Conservation (phyloP, 257 asterid species). For the Parsonsia alboflavescens region DNA sequence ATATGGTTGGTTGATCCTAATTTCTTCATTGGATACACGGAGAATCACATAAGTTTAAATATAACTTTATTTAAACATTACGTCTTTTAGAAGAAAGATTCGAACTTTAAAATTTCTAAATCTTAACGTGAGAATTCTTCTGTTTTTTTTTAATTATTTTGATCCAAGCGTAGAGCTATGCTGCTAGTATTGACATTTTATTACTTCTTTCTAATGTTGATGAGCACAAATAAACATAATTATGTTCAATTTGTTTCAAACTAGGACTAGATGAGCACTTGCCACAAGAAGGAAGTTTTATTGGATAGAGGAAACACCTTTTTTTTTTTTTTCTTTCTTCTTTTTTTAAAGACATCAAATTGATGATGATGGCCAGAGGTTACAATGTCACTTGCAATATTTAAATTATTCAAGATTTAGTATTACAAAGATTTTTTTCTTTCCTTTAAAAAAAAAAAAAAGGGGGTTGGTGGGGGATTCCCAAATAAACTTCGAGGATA, state of each 20-base stretch:
- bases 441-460: no score
- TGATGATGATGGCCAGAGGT: slow-evolving; percentile 23
- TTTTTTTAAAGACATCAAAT: background rate
- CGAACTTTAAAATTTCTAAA: background rate
- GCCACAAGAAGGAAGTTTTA: slow-evolving; percentile 26
- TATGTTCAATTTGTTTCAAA: slow-evolving; percentile 21
- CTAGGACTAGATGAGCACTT: slow-evolving; percentile 27
- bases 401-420: slow-evolving; percentile 5
- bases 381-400: slow-evolving; percentile 17
- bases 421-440: no score
- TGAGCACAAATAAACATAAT: slow-evolving; percentile 7
- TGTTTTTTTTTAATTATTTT: no score
- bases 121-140: no score
- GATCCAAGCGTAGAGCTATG: background rate
- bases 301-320: slow-evolving; percentile 19
- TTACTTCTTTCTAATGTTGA: background rate
- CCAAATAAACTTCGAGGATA: no score
- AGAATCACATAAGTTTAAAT: no score
- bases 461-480: no score
- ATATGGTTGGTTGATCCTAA: no score
- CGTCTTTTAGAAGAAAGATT: background rate
- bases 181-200: background rate
- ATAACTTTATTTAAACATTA: no score
- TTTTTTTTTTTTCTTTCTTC: no score
- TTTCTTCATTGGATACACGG: no score